Base-by-base conservation (phyloP, 768 basidiomycete genomes). In the Piloderma croceum region DNA sequence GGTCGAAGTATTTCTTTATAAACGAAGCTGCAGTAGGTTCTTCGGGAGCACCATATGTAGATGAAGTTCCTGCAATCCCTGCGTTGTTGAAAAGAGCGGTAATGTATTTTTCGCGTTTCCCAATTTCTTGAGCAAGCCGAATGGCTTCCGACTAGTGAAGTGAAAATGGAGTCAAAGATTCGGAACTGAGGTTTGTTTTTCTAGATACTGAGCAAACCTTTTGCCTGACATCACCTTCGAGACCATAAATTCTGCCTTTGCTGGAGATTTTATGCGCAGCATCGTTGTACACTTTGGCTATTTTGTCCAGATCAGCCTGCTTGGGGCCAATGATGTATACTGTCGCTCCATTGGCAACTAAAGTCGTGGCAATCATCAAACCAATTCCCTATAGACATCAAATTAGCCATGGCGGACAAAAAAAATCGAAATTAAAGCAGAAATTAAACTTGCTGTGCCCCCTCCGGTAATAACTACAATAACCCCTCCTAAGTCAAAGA, bases 51-150 rank as follows among this genome's bases (percentile, higher is more conserved):
- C 6, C 15, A 3, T 5, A 53, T 53, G 5, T n/a, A 17, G 3
- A 42, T 9, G 36, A 59, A 41, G 3, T 18, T 12, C 18, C 13
- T 7, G 11, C 11, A 12, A 24, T 38, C 11, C 62, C 62, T 20
- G 62, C 62, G 27, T 64, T 64, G 45, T 61, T 64, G 52, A 64
- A 61, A 7, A 64, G 54, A 1, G 61, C 58, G 1, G 61, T 62
- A 23, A 64, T 46, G 31, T 61, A 53, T 7, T 51, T 45, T 33
- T 54, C 49, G 7, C 56, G 52, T 33, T 49, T 54, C 1, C 50
- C 55, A 5, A 63, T 42, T 39, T 60, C 59, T 21, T 54, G 54
- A 0, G 60, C 62, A 6, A 63, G 44, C 7, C 60, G 56, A 11
- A 34, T 24, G 2, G 62, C 59, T 42, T 62, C 62, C 18, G 52